A percentile compares a stretch with the other conserved stretches of the same genome.
Conservation (phyloP, 2,329 filamentous ascomycete genomes). For the Colletotrichum filicis region DNA sequence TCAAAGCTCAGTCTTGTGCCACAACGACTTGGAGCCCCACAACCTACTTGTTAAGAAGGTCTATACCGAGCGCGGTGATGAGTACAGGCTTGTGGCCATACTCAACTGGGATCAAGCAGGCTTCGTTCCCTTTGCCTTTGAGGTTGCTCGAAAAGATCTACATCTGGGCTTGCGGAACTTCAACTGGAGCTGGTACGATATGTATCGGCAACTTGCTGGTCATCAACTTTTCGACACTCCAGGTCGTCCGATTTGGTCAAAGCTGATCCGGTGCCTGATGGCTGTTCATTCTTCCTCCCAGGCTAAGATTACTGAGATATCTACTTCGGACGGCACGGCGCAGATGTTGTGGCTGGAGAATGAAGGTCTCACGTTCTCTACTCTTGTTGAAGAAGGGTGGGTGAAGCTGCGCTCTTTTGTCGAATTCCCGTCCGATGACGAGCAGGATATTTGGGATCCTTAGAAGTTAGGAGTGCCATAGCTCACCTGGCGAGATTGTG, state of each 20-base stretch:
- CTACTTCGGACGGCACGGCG: neutral
- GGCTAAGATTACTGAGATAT: neutral
- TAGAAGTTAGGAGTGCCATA: no score
- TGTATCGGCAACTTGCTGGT: neutral
- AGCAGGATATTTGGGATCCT: neutral
- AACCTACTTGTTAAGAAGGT: conserved; percentile 2
- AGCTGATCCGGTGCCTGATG: neutral
- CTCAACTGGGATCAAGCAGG: conserved; percentile 14
- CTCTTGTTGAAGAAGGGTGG: neutral
- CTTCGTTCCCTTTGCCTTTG: conserved; percentile 11
- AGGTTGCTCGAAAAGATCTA: neutral
- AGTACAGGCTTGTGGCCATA: neutral
- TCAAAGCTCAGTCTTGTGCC: neutral
- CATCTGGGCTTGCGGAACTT: conserved; percentile 2
- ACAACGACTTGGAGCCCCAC: conserved; percentile 23
- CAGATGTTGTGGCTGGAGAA: conserved; percentile 1
- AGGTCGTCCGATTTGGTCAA: neutral
- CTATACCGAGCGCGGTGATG: neutral
- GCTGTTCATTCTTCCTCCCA: neutral
- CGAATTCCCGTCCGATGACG: no score
- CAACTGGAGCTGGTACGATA: conserved; percentile 12
- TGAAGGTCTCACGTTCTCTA: neutral
- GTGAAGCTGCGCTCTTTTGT: neutral
- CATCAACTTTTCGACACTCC: neutral
- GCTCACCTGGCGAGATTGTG: no score